Evolutionary conservation across 352 stramenopile genomes (phyloP).

Genomic region (Phytopythium boreale): DNA sequence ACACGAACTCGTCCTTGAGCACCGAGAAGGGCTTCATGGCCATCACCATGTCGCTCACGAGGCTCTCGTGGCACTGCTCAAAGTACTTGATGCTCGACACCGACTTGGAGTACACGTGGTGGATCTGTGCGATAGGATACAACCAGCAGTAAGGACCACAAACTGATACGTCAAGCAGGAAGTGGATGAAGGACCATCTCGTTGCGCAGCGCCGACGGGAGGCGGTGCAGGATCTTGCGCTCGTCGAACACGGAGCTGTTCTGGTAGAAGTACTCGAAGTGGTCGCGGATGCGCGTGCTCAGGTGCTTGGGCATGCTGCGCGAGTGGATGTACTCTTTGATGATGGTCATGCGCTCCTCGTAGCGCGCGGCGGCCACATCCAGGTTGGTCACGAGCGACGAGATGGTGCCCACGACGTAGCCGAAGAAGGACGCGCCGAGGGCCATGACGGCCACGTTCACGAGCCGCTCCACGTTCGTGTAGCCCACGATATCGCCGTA

Average conservation of each 20-base stretch:
- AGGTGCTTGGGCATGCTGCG: constrained; percentile 68
- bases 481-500: constrained; percentile 76
- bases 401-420: constrained; percentile 85
- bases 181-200: constrained; percentile 53
- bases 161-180: no score
- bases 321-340: constrained; percentile 88
- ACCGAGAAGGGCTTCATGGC: constrained; percentile 73
- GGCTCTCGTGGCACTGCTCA: constrained; percentile 64
- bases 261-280: constrained; percentile 87
- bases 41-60: constrained; percentile 85
- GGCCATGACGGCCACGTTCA: constrained; percentile 79
- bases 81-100: constrained; percentile 76
- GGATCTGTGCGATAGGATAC: constrained; percentile 35
- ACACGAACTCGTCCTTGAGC: constrained; percentile 77
- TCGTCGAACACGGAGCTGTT: constrained; percentile 85
- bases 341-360: constrained; percentile 70
- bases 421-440: constrained; percentile 84
- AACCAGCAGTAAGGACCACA: neutral
- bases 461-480: constrained; percentile 65
- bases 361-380: constrained; percentile 69
- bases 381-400: constrained; percentile 74
- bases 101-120: constrained; percentile 67
- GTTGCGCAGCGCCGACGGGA: constrained; percentile 75
- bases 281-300: constrained; percentile 66
- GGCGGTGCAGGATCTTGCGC: constrained; percentile 51